Conservation (phyloP, 2,329 filamentous ascomycete genomes). For the Didymellaceae sp. region DNA sequence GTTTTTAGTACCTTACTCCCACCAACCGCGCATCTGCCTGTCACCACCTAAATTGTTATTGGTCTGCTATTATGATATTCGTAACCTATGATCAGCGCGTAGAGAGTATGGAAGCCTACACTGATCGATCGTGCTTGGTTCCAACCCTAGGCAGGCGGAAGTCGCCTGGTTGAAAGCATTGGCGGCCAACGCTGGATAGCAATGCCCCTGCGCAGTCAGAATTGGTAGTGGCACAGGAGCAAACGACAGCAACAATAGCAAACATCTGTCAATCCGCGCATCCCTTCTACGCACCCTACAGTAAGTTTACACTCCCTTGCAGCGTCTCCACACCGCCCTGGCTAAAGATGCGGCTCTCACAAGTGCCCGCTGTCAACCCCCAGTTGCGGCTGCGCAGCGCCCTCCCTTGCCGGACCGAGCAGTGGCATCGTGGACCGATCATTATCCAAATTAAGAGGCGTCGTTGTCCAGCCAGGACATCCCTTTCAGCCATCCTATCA, state of each 20-base stretch:
- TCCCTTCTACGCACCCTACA: conserved; percentile 7
- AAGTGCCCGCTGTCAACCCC: conserved; percentile 26
- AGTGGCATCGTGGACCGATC: conserved; percentile 4
- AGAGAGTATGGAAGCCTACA: not conserved
- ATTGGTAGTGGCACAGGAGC: not conserved
- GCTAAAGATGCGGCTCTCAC: conserved; percentile 29
- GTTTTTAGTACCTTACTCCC: not conserved
- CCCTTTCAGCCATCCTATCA: conserved; percentile 16
- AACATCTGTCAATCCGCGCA: not conserved
- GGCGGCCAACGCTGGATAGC: not conserved
- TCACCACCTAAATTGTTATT: not conserved
- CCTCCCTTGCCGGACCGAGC: conserved; percentile 18
- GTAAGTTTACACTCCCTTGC: conserved; percentile 10
- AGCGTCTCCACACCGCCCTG: conserved; percentile 13
- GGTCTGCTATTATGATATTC: not conserved
- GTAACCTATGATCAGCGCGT: conserved; percentile 1
- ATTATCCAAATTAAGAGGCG: conserved; percentile 29
- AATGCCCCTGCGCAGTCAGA: not conserved
- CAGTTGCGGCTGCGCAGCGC: conserved; percentile 15
- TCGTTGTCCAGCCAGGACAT: conserved; percentile 16
- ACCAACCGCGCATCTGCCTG: conserved; percentile 9
- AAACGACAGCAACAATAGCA: not conserved
- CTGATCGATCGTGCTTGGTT: not conserved
- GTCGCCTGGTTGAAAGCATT: not conserved
- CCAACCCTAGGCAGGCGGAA: not conserved